Evolutionary conservation across 2,329 filamentous ascomycete species (phyloP).

Genomic region (Xylariaceae sp.): DNA sequence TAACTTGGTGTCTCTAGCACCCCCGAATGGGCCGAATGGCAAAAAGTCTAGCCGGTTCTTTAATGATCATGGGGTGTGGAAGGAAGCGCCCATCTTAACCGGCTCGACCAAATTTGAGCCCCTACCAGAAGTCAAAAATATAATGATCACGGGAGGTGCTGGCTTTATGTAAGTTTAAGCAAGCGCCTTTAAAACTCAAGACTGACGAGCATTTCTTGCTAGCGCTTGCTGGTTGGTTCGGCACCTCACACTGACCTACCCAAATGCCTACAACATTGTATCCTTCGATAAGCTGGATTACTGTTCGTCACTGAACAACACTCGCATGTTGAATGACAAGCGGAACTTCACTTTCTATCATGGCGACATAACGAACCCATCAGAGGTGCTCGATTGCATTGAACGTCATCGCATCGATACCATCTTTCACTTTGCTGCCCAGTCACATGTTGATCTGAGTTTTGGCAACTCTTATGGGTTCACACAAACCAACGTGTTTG

Average conservation of each 20-base stretch:
- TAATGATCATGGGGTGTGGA: conserved; percentile 61
- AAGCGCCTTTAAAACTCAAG: neutral
- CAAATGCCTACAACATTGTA: conserved; percentile 68
- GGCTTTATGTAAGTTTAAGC: conserved; percentile 68
- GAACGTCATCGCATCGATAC: conserved; percentile 69
- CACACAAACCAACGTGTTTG: conserved; percentile 75
- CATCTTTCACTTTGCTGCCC: conserved; percentile 79
- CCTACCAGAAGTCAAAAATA: conserved; percentile 65
- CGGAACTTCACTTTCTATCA: conserved; percentile 75
- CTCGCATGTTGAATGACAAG: conserved; percentile 58
- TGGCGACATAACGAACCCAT: conserved; percentile 68
- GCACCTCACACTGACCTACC: conserved; percentile 69
- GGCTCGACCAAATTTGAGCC: conserved; percentile 68
- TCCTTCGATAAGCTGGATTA: conserved; percentile 84
- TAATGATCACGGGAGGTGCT: conserved; percentile 77
- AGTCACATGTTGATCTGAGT: conserved; percentile 76
- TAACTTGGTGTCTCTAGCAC: conserved; percentile 13
- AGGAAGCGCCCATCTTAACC: conserved; percentile 61
- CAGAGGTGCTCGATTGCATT: conserved; percentile 65
- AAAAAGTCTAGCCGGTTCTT: conserved; percentile 39
- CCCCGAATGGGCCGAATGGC: conserved; percentile 15
- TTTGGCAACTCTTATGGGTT: conserved; percentile 80
- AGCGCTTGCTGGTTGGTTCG: conserved; percentile 80
- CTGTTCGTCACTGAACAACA: conserved; percentile 76
- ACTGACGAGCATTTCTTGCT: conserved; percentile 22